Conservation (phyloP, 2,329 filamentous ascomycete species). For the Aspergillus aculeatus region DNA sequence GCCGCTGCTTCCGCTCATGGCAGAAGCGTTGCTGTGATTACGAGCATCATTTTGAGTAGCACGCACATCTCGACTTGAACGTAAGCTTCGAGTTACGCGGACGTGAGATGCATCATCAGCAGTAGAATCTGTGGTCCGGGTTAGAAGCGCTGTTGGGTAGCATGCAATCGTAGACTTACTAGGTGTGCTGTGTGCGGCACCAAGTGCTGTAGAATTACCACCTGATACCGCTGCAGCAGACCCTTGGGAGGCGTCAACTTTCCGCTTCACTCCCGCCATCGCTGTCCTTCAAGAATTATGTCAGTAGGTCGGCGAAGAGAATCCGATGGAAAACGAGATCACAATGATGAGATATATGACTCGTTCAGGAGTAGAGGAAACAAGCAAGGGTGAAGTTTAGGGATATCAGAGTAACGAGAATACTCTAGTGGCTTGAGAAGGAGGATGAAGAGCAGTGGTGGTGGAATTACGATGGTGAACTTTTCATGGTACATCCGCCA, state of each 20-base stretch:
- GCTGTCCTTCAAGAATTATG: slow-evolving; percentile 23
- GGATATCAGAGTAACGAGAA: neutral
- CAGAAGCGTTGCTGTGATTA: slow-evolving; percentile 7
- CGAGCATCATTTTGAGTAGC: slow-evolving; percentile 19
- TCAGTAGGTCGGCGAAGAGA: neutral
- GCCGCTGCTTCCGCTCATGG: slow-evolving; percentile 4
- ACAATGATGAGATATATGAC: neutral
- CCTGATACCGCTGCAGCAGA: slow-evolving; percentile 16
- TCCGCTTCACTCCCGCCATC: slow-evolving; percentile 41
- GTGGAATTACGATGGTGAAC: neutral
- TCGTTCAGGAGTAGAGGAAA: neutral
- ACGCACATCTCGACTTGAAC: slow-evolving; percentile 25
- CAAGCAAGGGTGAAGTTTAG: neutral
- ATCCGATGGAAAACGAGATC: neutral
- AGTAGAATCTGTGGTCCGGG: slow-evolving; percentile 16
- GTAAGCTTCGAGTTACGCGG: slow-evolving; percentile 25
- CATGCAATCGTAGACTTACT: slow-evolving; percentile 20
- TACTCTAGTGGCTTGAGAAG: neutral
- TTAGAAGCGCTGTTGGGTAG: slow-evolving; percentile 10
- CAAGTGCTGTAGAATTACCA: slow-evolving; percentile 17
- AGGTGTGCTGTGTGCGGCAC: slow-evolving; percentile 21
- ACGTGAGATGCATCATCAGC: slow-evolving; percentile 17
- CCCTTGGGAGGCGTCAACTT: slow-evolving; percentile 27
- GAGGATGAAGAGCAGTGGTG: neutral
- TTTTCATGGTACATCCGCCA: neutral